phyloP scores from a whole-genome alignment of 1,284 basidiomycete genomes.

The Ustilago nuda region DNA sequence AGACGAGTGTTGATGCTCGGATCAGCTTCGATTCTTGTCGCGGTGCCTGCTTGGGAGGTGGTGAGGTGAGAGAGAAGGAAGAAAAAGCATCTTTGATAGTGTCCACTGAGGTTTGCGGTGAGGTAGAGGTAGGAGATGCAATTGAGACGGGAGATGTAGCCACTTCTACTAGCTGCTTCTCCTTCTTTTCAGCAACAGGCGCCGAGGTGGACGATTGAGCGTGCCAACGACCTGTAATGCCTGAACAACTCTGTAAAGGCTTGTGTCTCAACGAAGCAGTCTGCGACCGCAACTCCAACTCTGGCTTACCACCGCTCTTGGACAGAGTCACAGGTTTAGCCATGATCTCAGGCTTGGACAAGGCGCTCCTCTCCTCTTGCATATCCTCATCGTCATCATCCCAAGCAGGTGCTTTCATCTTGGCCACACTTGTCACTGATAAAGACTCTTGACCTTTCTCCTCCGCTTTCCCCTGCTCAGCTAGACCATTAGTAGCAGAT shows the following conservation, averaged over 20 bases:
- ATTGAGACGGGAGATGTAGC: conserved; percentile 10
- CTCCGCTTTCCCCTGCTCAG: neutral
- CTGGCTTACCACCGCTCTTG: neutral
- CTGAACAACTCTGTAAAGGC: neutral
- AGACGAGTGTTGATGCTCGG: conserved; percentile 6
- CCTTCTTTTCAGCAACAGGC: neutral
- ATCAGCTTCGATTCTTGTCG: neutral
- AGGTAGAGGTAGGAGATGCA: neutral
- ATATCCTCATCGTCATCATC: conserved; percentile 56
- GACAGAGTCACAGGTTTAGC: neutral
- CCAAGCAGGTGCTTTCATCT: conserved; percentile 52
- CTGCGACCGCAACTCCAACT: neutral
- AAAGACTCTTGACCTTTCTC: neutral
- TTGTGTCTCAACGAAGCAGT: neutral
- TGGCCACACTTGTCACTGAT: neutral
- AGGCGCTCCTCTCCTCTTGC: conserved; percentile 40
- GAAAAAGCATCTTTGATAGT: conserved; percentile 12
- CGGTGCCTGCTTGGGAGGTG: neutral
- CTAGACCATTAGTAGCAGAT: neutral
- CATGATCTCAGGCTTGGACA: conserved; percentile 33
- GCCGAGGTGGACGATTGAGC: neutral
- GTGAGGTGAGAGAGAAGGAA: conserved; percentile 6
- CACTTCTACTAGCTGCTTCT: conserved; percentile 22
- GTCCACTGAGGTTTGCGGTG: neutral
- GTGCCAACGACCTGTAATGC: neutral